These are phyloP conservation scores for Paramarasmius palmivorus DNA, from an alignment of 1,284 basidiomycete species.

Conservation along the genomic window DNA sequence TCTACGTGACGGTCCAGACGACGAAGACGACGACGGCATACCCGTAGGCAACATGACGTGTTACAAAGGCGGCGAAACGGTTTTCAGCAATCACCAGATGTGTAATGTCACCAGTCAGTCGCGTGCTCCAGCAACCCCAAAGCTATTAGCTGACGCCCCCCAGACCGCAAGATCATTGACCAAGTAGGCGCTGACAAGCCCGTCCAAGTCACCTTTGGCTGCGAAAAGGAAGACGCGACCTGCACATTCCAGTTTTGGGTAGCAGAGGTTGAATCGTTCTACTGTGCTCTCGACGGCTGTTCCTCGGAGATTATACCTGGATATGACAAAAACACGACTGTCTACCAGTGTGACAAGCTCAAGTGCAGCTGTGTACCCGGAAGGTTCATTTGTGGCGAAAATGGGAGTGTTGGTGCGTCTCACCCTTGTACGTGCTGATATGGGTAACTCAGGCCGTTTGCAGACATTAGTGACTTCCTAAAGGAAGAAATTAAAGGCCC, in stretches of 20 bases:
- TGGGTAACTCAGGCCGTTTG: too few relatives aligned
- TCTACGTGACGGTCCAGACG: constrained; percentile 50
- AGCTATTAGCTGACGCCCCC: constrained; percentile 11
- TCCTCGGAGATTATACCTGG: constrained; percentile 47
- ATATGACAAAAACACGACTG: constrained; percentile 73
- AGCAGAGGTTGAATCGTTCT: constrained; percentile 91
- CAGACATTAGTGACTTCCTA: constrained; percentile 95
- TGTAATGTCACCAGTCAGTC: constrained; percentile 94
- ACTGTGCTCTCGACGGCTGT: constrained; percentile 83
- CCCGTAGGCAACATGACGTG: constrained; percentile 81
- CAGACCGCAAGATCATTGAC: constrained; percentile 88
- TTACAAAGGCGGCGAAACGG: constrained; percentile 88
- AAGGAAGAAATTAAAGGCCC: constrained; percentile 90
- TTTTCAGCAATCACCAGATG: constrained; percentile 94
- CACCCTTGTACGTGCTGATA: constrained; percentile 2
- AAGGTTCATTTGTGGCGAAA: constrained; percentile 93
- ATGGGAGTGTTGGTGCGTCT: constrained; percentile 86
- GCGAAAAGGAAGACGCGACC: constrained; percentile 56
- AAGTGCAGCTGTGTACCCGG: constrained; percentile 91
- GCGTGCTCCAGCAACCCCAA: background rate
- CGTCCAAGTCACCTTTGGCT: constrained; percentile 95
- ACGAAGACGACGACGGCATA: constrained; percentile 47
- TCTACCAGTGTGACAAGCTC: constrained; percentile 81
- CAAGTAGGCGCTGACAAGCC: constrained; percentile 80
- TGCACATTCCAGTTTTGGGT: constrained; percentile 99